These are phyloP conservation scores for Trametes pubescens DNA, from an alignment of 1,284 basidiomycete genomes.

Conservation along the genomic window DNA sequence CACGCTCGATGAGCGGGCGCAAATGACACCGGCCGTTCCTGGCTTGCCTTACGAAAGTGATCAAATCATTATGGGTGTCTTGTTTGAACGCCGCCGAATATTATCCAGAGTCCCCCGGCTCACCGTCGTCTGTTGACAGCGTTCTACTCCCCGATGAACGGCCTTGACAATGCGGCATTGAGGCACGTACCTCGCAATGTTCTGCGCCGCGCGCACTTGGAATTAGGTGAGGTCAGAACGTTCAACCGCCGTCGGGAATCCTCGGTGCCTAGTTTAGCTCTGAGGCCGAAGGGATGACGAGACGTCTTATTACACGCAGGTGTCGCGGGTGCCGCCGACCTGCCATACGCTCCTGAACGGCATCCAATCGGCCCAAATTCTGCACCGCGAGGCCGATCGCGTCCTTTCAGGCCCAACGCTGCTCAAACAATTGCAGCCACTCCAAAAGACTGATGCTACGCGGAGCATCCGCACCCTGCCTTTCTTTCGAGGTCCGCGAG, in stretches of 20 bases:
- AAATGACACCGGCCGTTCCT: constrained; percentile 13
- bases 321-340: not conserved
- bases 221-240: not conserved
- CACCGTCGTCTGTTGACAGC: not conserved
- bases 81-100: constrained; percentile 7
- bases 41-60: constrained; percentile 1
- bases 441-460: constrained; percentile 7
- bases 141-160: not conserved
- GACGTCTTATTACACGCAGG: not conserved
- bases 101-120: not conserved
- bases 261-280: not conserved
- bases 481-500: constrained; percentile 19
- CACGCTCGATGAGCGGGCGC: not conserved
- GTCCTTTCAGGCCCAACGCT: not conserved
- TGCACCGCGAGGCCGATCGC: constrained; percentile 5
- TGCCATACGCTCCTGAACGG: not conserved
- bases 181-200: not conserved
- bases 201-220: not conserved
- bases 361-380: not conserved
- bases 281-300: not conserved
- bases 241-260: not conserved
- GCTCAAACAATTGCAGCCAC: not conserved
- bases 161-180: not conserved
- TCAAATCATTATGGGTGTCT: constrained; percentile 7
- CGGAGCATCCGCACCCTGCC: constrained; percentile 14